Evolutionary conservation across 2,329 filamentous ascomycete species (phyloP).

Genomic region (Simplicillium sp.): DNA sequence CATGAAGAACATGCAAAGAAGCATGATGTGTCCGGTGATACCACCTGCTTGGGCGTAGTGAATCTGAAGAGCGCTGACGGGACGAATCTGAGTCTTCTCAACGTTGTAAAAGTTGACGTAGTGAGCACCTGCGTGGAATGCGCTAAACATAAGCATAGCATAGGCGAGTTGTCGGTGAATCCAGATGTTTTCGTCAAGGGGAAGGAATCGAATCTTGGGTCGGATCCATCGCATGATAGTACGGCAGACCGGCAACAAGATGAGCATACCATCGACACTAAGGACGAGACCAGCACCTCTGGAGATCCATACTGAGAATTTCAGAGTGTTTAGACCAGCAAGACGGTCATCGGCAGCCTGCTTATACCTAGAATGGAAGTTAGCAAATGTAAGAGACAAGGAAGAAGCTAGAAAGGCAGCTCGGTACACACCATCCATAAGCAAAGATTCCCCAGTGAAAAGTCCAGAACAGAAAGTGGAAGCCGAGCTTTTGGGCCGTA

Average conservation of each 20-base stretch:
- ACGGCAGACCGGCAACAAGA: slow-evolving; percentile 88
- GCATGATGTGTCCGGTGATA: slow-evolving; percentile 94
- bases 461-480: slow-evolving; percentile 74
- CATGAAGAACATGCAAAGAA: slow-evolving; percentile 98
- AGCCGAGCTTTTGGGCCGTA: slow-evolving; percentile 60
- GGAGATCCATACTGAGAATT: slow-evolving; percentile 91
- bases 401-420: not conserved
- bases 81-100: slow-evolving; percentile 73
- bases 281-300: slow-evolving; percentile 84
- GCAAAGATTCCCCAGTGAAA: slow-evolving; percentile 73
- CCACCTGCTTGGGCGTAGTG: slow-evolving; percentile 86
- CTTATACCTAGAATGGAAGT: slow-evolving; percentile 53
- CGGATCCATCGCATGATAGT: slow-evolving; percentile 77
- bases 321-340: slow-evolving; percentile 68
- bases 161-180: slow-evolving; percentile 95
- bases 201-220: slow-evolving; percentile 79
- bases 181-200: slow-evolving; percentile 94
- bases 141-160: slow-evolving; percentile 71
- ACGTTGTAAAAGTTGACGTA: slow-evolving; percentile 99
- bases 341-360: slow-evolving; percentile 62
- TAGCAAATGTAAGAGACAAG: not conserved
- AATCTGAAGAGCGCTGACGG: slow-evolving; percentile 74
- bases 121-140: slow-evolving; percentile 68
- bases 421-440: slow-evolving; percentile 63
- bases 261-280: slow-evolving; percentile 75